These are phyloP conservation scores for Odonthalia washingtoniensis DNA, from an alignment of 31 red algal genomes.

Conservation along the genomic window DNA sequence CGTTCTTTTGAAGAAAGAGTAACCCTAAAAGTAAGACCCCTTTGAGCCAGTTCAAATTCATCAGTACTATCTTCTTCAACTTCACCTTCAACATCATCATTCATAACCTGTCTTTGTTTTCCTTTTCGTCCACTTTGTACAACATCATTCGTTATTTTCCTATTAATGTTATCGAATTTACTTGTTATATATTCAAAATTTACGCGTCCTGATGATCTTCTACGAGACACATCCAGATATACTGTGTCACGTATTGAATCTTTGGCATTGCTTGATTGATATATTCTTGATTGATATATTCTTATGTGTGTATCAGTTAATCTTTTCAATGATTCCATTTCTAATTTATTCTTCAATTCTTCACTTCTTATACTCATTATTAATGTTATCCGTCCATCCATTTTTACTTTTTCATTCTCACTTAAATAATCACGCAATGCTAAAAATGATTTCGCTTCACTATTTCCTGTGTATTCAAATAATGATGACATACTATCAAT, in stretches of 20 bases:
- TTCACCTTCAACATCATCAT: neutral
- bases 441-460: neutral
- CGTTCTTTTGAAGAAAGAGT: conserved; percentile 52
- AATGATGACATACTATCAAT: neutral
- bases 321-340: conserved; percentile 2
- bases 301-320: conserved; percentile 5
- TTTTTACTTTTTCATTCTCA: neutral
- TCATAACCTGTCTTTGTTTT: neutral
- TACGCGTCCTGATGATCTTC: conserved; percentile 60
- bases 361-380: neutral
- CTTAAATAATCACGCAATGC: neutral
- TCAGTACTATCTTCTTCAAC: neutral
- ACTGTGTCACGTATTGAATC: conserved; percentile 8
- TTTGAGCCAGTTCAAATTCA: conserved; percentile 27
- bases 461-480: neutral
- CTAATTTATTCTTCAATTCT: conserved; percentile 3
- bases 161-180: neutral
- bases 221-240: conserved; percentile 32
- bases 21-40: conserved; percentile 57
- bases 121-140: conserved; percentile 15
- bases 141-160: neutral
- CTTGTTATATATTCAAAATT: conserved; percentile 41
- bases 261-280: too few relatives aligned
- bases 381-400: neutral
- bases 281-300: conserved; percentile 2